These are phyloP conservation scores for Rhodamnia rubescens DNA, from an alignment of 345 rosid genomes.

Conservation along the genomic window DNA sequence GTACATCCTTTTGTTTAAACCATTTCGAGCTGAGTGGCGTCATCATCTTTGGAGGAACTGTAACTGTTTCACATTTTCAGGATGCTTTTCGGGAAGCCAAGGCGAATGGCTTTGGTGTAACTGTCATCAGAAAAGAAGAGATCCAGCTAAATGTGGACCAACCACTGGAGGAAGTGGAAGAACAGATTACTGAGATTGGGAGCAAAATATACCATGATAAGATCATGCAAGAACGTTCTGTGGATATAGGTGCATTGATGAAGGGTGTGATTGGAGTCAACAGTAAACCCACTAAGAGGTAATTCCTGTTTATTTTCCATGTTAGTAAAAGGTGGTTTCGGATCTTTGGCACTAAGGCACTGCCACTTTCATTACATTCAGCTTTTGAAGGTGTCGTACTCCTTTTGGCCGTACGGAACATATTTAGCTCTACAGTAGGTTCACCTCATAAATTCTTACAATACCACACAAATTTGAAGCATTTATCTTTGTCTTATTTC, in stretches of 20 bases:
- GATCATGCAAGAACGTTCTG: slow-evolving; percentile 65
- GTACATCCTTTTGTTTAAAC: not conserved
- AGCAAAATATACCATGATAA: slow-evolving; percentile 79
- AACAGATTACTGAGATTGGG: slow-evolving; percentile 62
- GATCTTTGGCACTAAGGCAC: not conserved
- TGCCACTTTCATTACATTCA: not conserved
- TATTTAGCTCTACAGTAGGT: not conserved
- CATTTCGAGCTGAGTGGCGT: not conserved
- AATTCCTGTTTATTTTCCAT: not conserved
- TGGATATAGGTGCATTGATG: slow-evolving; percentile 71
- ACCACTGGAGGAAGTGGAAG: slow-evolving; percentile 75
- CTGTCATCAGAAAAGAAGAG: slow-evolving; percentile 72
- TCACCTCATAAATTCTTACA: not conserved
- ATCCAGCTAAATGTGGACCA: slow-evolving; percentile 69
- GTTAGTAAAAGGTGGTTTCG: not conserved
- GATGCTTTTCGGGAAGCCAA: slow-evolving; percentile 85
- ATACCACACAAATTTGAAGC: not conserved
- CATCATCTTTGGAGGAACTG: not conserved
- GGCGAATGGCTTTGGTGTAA: slow-evolving; percentile 71
- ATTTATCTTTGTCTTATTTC: not conserved
- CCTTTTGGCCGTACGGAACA: not conserved
- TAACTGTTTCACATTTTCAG: slow-evolving; percentile 9
- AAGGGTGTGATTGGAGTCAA: slow-evolving; percentile 51
- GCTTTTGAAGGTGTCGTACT: not conserved
- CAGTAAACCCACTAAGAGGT: slow-evolving; percentile 26